A percentile compares a stretch with the other conserved stretches of the same genome.
These are phyloP conservation scores for Leishmania amazonensis DNA, from an alignment of 208 protist genomes.

Conservation along the genomic window DNA sequence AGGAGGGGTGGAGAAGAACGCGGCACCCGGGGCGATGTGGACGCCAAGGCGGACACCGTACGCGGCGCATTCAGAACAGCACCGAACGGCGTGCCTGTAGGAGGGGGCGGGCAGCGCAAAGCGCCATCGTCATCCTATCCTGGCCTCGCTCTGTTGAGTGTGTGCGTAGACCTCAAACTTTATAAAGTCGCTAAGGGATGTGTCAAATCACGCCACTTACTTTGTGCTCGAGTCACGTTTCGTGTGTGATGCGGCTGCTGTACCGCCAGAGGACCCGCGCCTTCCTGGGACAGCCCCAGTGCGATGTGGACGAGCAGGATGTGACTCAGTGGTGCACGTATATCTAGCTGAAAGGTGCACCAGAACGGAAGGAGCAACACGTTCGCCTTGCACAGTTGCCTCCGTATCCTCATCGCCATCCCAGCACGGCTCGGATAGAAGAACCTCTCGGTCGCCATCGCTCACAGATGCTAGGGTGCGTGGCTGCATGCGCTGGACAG, in stretches of 20 bases:
- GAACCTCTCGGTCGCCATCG: not conserved
- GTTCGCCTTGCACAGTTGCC: not conserved
- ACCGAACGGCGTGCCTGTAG: not conserved
- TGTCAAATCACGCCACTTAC: not conserved
- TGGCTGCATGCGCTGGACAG: not conserved
- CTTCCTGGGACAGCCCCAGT: not conserved
- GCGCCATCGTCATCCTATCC: slow-evolving; percentile 1
- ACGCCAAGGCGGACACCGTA: not conserved
- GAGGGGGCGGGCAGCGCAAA: slow-evolving; percentile 8
- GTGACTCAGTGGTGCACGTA: not conserved
- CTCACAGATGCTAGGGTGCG: not conserved
- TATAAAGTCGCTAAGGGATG: not conserved
- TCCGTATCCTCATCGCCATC: not conserved
- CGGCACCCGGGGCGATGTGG: not conserved
- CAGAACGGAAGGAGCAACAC: not conserved
- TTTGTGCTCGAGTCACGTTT: not conserved
- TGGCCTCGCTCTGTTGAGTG: not conserved
- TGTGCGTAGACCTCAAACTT: not conserved
- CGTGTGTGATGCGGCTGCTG: not conserved
- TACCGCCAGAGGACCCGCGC: not conserved
- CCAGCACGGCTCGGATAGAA: slow-evolving; percentile 15
- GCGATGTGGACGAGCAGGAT: slow-evolving; percentile 4
- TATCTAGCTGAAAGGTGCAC: not conserved
- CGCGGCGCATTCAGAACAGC: not conserved
- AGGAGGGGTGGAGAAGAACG: no score